phyloP scores from a whole-genome alignment of 2,329 filamentous ascomycete species.

The Penicillium sp. region DNA sequence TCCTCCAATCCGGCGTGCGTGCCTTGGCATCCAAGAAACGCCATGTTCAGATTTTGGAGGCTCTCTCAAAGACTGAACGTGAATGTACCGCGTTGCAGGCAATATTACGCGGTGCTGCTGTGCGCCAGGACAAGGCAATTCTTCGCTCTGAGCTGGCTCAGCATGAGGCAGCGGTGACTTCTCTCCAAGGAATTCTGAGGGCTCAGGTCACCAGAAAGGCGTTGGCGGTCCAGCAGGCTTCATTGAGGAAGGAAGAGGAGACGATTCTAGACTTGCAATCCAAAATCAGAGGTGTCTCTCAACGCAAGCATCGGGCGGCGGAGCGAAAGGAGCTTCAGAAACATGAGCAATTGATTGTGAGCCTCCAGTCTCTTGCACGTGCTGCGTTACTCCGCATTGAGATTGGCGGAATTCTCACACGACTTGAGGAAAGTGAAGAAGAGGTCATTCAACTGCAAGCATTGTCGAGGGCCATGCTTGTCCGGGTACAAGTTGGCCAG shows the following conservation, averaged over 20 bases:
- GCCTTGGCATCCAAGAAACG: slow-evolving; percentile 42
- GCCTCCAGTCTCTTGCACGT: slow-evolving; percentile 44
- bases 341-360: slow-evolving; percentile 34
- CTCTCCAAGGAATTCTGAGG: slow-evolving; percentile 39
- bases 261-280: slow-evolving; percentile 56
- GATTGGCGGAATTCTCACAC: slow-evolving; percentile 60
- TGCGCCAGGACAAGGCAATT: slow-evolving; percentile 30
- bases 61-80: slow-evolving; percentile 44
- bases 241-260: slow-evolving; percentile 48
- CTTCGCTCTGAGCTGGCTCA: slow-evolving; percentile 33
- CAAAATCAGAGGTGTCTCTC: slow-evolving; percentile 47
- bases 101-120: slow-evolving; percentile 43
- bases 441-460: slow-evolving; percentile 73
- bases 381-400: slow-evolving; percentile 45
- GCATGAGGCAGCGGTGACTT: slow-evolving; percentile 31
- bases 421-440: slow-evolving; percentile 68
- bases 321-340: slow-evolving; percentile 35
- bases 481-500: slow-evolving; percentile 72
- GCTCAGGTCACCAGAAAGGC: slow-evolving; percentile 35
- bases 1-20: slow-evolving; percentile 40
- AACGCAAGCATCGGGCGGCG: slow-evolving; percentile 35
- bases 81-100: slow-evolving; percentile 51
- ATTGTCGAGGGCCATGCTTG: slow-evolving; percentile 74
- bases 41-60: slow-evolving; percentile 43
- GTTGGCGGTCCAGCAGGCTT: slow-evolving; percentile 35